Evolutionary conservation across 257 asterid species (phyloP), one percentile per base, ranked within the genome.

Genomic region (Solanum neorickii): DNA sequence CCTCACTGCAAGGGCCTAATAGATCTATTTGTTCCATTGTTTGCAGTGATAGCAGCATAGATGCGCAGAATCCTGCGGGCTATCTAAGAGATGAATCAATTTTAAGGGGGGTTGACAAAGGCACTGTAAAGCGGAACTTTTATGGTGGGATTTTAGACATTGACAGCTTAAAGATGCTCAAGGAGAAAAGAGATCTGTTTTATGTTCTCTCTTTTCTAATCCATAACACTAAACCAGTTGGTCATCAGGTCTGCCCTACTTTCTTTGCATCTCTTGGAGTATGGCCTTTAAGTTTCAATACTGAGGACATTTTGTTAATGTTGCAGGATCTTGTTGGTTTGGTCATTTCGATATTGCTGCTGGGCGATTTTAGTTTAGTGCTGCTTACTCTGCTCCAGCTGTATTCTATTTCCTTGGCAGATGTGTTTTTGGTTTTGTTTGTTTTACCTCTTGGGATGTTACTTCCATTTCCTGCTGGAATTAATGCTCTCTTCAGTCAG

Each of bases 311-410:
- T 46, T 68, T 83, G 47, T 60, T 88, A 37, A 85, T 84, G 21
- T 41, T 92, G 95, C 98, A 96, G 99, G 99, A 97, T 93, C 98
- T 97, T 90, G 99, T 97, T 56, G 99, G 99, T 77, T 89, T 96
- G 95, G 95, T 96, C 86, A 93, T 97, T 87, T 97, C 99, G 47
- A 92, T 97, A 91, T 94, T 97, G 91, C 99, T 97, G 88, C 93
- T 96, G 80, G 99, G 99, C 84, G 99, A 97, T 92, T 96, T 97
- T 92, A 96, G 99, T 92, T 91, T 97, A 87, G 98, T 97, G 82
- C 91, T 97, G 96, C 98, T 97, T 88, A 96, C 98, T 65, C 90
- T 97, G 92, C 99, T 97, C 90, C 99, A 96, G 96, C 86, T 97
- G 93, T 97, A 93, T 89, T 97, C 99, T 75, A 92, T 97, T 87